Base-by-base conservation (phyloP, 176 grass and related monocot genomes). In the Lolium rigidum region DNA sequence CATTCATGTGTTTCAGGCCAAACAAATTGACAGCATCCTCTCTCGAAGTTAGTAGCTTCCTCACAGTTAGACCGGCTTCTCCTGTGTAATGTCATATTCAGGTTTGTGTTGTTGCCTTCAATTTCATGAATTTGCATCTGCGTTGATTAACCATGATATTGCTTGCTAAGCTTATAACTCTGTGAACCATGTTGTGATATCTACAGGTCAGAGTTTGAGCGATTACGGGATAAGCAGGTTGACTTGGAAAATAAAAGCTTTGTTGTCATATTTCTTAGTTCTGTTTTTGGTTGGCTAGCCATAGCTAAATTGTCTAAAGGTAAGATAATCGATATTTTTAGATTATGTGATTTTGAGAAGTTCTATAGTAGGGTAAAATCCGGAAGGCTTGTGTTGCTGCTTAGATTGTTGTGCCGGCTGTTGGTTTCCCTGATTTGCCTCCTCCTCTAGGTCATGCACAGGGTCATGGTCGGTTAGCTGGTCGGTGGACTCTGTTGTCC, bases 121-220 rank as follows among this genome's bases (percentile, higher is more conserved):
- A 31, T n/a, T 66, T 35, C 17, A 9, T 72, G 41, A 37, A 49
- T 49, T 75, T 5, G 24, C 24, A 62, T 48, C 0, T 17, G 4
- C 0, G 6, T 4, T 48, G 26, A 38, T 16, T 10, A 22, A 56
- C 2, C 21, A 47, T 31, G 51, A 62, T 56, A 24, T 78, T 21
- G 10, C 21, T 51, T 41, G 25, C 21, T 39, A n/a, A 4, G 26
- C 65, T 91, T 59, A n/a, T 79, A 15, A 68, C 15, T 35, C 41
- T 20, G 26, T 79, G 26, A 90, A 80, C 39, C 22, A 75, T 89
- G 35, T 2, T 90, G 4, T 58, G 20, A 60, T 84, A 75, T 67
- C 54, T 89, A 54, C 90, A 99, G 97, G 76, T 99, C 82, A 2
- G 94, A 99, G 79, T 84, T 91, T 52, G 88, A 87, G 88, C 78